Conservation (phyloP, 164 flowering plant species). For the Stephania cephalantha region DNA sequence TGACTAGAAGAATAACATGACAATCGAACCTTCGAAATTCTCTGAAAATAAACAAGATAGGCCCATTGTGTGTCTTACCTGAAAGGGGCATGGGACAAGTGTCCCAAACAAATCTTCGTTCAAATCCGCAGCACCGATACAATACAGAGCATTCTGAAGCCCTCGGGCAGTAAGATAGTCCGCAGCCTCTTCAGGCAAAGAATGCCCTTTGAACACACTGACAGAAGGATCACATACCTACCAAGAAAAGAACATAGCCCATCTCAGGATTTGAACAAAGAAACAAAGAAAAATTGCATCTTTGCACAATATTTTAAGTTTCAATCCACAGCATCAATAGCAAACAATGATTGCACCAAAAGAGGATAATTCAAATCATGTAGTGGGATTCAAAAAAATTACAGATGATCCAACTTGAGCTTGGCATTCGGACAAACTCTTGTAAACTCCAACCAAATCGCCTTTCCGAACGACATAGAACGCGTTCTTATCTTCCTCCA, state of each 20-base stretch:
- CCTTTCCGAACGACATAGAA: constrained; percentile 91
- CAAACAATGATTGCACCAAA: neutral
- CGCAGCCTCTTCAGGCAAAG: constrained; percentile 58
- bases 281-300: neutral
- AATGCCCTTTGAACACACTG: constrained; percentile 72
- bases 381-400: constrained; percentile 7
- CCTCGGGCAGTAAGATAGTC: constrained; percentile 59
- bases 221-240: constrained; percentile 83
- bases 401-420: constrained; percentile 81
- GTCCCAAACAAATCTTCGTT: constrained; percentile 61
- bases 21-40: neutral
- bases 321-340: neutral
- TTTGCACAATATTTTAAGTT: neutral
- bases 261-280: no score
- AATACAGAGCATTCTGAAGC: constrained; percentile 67
- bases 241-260: constrained; percentile 4
- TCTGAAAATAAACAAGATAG: neutral
- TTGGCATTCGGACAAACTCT: constrained; percentile 66
- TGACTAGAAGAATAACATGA: neutral
- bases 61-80: constrained; percentile 33
- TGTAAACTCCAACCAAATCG: constrained; percentile 76
- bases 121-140: constrained; percentile 56
- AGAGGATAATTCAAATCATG: neutral
- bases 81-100: constrained; percentile 59
- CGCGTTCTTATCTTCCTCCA: constrained; percentile 55